Percentiles rank a stretch among this genome's conserved stretches.
phyloP scores from a whole-genome alignment of 331 rosid genomes.

The Erythrophleum ivorense region DNA sequence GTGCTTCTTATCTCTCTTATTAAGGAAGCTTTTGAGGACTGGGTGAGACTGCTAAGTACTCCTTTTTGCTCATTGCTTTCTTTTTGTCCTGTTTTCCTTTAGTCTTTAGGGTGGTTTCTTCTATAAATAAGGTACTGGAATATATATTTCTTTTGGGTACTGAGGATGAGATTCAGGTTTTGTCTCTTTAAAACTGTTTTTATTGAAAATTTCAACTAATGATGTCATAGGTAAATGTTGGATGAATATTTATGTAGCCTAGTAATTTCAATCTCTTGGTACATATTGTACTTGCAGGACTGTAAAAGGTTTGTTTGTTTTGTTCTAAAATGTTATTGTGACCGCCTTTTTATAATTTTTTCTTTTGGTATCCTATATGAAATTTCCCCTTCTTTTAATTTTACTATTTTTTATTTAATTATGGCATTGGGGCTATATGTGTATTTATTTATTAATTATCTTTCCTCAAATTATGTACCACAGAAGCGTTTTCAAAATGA shows the following conservation, averaged over 20 bases:
- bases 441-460: constrained; percentile 23
- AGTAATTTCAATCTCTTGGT: neutral
- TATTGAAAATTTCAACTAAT: constrained; percentile 16
- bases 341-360: neutral
- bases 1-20: constrained; percentile 89
- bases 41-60: constrained; percentile 63
- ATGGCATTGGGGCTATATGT: constrained; percentile 1
- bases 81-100: constrained; percentile 3
- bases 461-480: constrained; percentile 42
- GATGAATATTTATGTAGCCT: constrained; percentile 1
- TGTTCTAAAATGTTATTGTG: constrained; percentile 9
- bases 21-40: constrained; percentile 96
- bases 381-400: neutral
- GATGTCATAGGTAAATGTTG: constrained; percentile 2
- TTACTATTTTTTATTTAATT: neutral
- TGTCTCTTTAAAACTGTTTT: constrained; percentile 6
- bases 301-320: constrained; percentile 2
- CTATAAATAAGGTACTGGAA: neutral
- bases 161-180: constrained; percentile 23
- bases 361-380: constrained; percentile 8
- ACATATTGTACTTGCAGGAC: constrained; percentile 17
- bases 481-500: constrained; percentile 98
- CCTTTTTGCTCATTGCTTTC: constrained; percentile 20
- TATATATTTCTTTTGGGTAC: neutral
- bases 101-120: neutral